Percentiles rank a stretch among this genome's conserved stretches.
phyloP scores from a whole-genome alignment of 139 green algal genomes.

The Haematococcus sp. region DNA sequence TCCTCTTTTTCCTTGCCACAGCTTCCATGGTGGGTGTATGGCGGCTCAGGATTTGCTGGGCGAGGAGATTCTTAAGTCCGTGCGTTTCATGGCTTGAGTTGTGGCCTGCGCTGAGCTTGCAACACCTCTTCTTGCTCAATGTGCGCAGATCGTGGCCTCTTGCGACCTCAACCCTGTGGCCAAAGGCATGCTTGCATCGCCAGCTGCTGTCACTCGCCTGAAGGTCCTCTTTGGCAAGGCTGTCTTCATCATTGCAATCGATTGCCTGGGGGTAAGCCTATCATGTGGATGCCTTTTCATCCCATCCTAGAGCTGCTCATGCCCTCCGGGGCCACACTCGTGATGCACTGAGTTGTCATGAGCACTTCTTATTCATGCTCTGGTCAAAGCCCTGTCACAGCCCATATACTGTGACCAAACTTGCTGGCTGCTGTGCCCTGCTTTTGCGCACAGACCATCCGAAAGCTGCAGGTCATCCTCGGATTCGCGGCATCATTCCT shows the following conservation, averaged over 20 bases:
- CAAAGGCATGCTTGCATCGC: conserved; percentile 16
- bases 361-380: neutral
- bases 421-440: neutral
- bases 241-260: conserved; percentile 5
- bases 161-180: conserved; percentile 27
- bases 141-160: neutral
- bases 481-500: neutral
- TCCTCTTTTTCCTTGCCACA: conserved; percentile 7
- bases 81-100: too few relatives aligned
- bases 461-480: conserved; percentile 1
- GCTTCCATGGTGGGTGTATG: conserved; percentile 2
- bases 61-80: too few relatives aligned
- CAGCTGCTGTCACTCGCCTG: conserved; percentile 11
- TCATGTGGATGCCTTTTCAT: too few relatives aligned
- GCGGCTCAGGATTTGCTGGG: too few relatives aligned
- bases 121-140: neutral
- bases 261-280: neutral
- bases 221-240: conserved; percentile 7
- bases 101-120: too few relatives aligned
- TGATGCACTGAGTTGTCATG: too few relatives aligned
- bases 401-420: neutral
- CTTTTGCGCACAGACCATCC: neutral
- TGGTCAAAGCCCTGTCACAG: neutral
- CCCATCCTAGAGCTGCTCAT: too few relatives aligned
- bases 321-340: too few relatives aligned